A percentile compares a stretch with the other conserved stretches of the same genome.
These are phyloP conservation scores for Triglochin maritima DNA, from an alignment of 106 monocot genomes.

Conservation along the genomic window DNA sequence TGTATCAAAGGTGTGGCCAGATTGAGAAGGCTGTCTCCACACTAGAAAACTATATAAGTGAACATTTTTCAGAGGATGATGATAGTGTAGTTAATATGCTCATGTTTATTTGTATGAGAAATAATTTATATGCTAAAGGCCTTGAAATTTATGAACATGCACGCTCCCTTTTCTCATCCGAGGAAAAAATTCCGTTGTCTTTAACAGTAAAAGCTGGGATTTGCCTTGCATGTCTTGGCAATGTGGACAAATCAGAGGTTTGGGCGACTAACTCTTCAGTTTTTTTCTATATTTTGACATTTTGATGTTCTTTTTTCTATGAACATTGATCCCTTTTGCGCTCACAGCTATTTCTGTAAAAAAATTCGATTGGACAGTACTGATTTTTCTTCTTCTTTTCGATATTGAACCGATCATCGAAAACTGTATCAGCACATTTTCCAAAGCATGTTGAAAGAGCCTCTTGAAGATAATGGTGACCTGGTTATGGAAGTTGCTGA, in stretches of 20 bases:
- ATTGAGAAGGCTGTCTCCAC: conserved; percentile 47
- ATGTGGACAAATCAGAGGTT: conserved; percentile 71
- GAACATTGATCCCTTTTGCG: too few relatives aligned
- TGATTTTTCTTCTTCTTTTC: too few relatives aligned
- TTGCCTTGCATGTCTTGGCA: conserved; percentile 72
- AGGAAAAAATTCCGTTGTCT: conserved; percentile 26
- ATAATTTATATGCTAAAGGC: conserved; percentile 46
- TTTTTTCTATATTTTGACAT: conserved; percentile 1
- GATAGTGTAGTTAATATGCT: conserved; percentile 34
- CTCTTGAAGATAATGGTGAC: conserved; percentile 24
- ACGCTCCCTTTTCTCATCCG: conserved; percentile 8
- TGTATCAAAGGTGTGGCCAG: conserved; percentile 55
- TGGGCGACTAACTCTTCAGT: neutral
- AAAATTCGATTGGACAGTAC: too few relatives aligned
- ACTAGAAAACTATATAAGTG: conserved; percentile 54
- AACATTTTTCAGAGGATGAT: conserved; percentile 29
- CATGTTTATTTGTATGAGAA: conserved; percentile 46
- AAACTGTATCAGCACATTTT: conserved; percentile 32
- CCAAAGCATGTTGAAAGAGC: conserved; percentile 30
- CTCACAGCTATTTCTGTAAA: too few relatives aligned
- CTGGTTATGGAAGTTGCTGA: conserved; percentile 59
- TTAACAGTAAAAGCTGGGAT: conserved; percentile 49
- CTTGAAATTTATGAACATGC: conserved; percentile 40
- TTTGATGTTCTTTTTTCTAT: too few relatives aligned
- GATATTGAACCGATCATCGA: too few relatives aligned